Base-by-base conservation (phyloP, 2,329 filamentous ascomycete species). In the Raffaelea albimanens region DNA sequence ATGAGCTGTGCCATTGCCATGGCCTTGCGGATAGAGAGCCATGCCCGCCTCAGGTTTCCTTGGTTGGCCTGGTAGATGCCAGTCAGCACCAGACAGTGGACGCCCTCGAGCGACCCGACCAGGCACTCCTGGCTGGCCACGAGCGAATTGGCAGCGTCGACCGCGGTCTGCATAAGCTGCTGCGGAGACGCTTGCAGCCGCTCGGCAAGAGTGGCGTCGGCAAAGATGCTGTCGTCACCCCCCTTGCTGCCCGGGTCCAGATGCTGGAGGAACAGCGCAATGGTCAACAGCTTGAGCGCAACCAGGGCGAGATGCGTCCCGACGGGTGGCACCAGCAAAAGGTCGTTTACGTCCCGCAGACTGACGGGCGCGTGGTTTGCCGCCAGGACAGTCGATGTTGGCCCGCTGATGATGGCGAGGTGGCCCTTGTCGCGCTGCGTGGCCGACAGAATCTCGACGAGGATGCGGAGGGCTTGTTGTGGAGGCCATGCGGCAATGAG, bases 81-180 rank as follows among this genome's bases (percentile, higher is more conserved):
- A 49, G 73, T 67, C 0, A 76, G 59, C 50, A 75, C 63, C 8
- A 78, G 53, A 43, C 70, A 73, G 48, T 75, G 70, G 7, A 77
- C 55, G 0, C 72, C 71, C 47, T 76, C 72, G 3, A 75, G 46
- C 0, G 67, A 70, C n/a, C 58, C 60, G 1, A 69, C 54, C 0
- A 78, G 56, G 2, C 68, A 65, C 44, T 76, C 69, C 21, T 75
- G 66, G 11, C 61, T 63, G 0, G 68, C 71, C 2, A 79, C 66
- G 8, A 63, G 51, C 4, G 56, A 7, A 13, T 29, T 29, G 25
- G 25, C 47, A 8, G 44, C 47, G 23, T 45, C 41, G 2, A 50
- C 29, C 3, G 43, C 45, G 9, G 46, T 40, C 25, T 41, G 45
- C 40, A 47, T 51, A 13, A 51, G 36, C 16, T 46, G 5, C 31